Conservation (phyloP, 163 green algal species). For the Coccomyxa subellipsoidea region DNA sequence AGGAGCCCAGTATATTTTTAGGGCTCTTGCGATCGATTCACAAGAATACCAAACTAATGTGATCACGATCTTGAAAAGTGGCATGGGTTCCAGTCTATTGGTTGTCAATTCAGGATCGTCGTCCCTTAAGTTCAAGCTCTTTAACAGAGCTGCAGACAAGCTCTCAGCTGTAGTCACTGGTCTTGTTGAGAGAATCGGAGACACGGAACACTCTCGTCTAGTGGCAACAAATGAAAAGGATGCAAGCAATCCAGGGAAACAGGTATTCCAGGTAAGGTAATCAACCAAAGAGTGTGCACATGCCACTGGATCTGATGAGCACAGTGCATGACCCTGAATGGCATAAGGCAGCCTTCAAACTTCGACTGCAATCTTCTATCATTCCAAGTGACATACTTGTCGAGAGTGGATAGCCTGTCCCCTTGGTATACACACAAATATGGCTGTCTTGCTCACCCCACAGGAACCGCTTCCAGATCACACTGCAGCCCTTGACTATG, state of each 20-base stretch:
- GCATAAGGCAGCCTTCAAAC: not conserved
- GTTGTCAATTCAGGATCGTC: conserved; percentile 71
- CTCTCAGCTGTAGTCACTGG: conserved; percentile 47
- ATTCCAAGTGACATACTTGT: no score
- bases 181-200: conserved; percentile 74
- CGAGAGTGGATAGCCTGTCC: not conserved
- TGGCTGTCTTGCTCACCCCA: not conserved
- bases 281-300: not conserved
- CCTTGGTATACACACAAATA: not conserved
- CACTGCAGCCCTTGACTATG: conserved; percentile 40
- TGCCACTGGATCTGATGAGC: not conserved
- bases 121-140: conserved; percentile 76
- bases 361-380: no score
- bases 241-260: not conserved
- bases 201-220: conserved; percentile 33
- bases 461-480: conserved; percentile 36
- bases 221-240: not conserved
- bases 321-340: not conserved
- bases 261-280: not conserved
- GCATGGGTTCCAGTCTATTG: conserved; percentile 40
- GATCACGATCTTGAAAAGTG: not conserved
- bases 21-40: no score
- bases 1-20: not conserved
- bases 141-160: conserved; percentile 24
- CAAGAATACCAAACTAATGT: not conserved